Evolutionary conservation across 139 green algal genomes (phyloP).

Genomic region (Coelastrella sp.): DNA sequence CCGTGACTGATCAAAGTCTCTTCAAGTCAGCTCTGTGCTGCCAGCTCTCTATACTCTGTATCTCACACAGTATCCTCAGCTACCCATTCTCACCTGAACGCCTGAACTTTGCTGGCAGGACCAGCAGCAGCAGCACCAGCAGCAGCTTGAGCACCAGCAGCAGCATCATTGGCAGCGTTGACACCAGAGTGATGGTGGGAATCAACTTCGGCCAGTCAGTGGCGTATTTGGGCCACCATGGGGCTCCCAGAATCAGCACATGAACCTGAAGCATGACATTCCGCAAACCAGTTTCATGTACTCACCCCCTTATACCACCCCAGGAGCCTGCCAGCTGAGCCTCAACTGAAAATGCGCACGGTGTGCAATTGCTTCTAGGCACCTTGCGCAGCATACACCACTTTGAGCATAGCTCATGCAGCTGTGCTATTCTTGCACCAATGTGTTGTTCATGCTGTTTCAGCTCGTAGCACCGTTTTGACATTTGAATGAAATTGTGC

Average conservation of each 20-base stretch:
- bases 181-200: slow-evolving; percentile 46
- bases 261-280: slow-evolving; percentile 16
- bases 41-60: no score
- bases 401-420: no score
- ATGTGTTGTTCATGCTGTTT: neutral
- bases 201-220: slow-evolving; percentile 40
- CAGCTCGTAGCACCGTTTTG: neutral
- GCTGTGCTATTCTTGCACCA: neutral
- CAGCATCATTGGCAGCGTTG: slow-evolving; percentile 29
- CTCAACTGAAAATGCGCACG: no score
- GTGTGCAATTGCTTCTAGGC: no score
- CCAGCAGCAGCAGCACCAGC: slow-evolving; percentile 8
- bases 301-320: neutral
- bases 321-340: no score
- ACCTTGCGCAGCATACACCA: no score
- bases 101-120: neutral
- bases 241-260: slow-evolving; percentile 41
- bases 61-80: no score
- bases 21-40: no score
- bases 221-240: neutral
- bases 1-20: no score
- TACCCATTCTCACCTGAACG: slow-evolving; percentile 28
- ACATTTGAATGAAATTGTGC: no score
- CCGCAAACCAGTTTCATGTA: neutral
- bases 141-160: slow-evolving; percentile 36